A percentile compares a stretch with the other conserved stretches of the same genome.
Evolutionary conservation across 306 rosid species (phyloP).

Genomic region (Ziziphus jujuba): DNA sequence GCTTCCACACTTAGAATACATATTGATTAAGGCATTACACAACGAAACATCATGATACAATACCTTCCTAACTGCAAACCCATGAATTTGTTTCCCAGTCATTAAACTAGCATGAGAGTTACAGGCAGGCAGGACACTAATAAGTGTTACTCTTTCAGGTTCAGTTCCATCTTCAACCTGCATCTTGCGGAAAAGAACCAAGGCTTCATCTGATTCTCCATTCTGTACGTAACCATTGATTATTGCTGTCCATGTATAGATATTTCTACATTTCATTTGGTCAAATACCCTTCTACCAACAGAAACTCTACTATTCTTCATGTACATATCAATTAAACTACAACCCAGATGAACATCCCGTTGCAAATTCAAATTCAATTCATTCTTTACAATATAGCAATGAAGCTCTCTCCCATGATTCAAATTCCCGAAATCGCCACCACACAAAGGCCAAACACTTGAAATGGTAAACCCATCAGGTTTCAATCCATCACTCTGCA

Average conservation of each 20-base stretch:
- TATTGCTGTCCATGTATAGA: constrained; percentile 76
- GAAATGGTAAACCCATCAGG: constrained; percentile 69
- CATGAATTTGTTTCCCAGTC: constrained; percentile 70
- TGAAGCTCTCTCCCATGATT: constrained; percentile 76
- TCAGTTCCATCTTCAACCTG: constrained; percentile 51
- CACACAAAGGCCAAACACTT: constrained; percentile 54
- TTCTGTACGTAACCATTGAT: constrained; percentile 59
- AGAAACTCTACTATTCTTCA: constrained; percentile 45
- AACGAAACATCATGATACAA: constrained; percentile 44
- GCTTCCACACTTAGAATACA: constrained; percentile 84
- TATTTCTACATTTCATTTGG: constrained; percentile 56
- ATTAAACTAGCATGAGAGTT: constrained; percentile 52
- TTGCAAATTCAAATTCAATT: constrained; percentile 35
- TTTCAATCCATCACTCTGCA: constrained; percentile 54
- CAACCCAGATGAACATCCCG: constrained; percentile 68
- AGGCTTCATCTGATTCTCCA: constrained; percentile 55
- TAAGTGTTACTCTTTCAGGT: constrained; percentile 67
- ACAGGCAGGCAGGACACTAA: constrained; percentile 73
- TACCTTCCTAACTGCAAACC: constrained; percentile 53
- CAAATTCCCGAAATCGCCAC: constrained; percentile 26
- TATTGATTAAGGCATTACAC: constrained; percentile 69
- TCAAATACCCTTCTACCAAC: constrained; percentile 58
- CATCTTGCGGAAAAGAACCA: constrained; percentile 58
- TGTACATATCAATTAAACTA: constrained; percentile 85
- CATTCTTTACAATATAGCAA: constrained; percentile 58